Evolutionary conservation across 176 grass and related monocot species (phyloP), one percentile per base, ranked within the genome.

Genomic region (Oryza australiensis): DNA sequence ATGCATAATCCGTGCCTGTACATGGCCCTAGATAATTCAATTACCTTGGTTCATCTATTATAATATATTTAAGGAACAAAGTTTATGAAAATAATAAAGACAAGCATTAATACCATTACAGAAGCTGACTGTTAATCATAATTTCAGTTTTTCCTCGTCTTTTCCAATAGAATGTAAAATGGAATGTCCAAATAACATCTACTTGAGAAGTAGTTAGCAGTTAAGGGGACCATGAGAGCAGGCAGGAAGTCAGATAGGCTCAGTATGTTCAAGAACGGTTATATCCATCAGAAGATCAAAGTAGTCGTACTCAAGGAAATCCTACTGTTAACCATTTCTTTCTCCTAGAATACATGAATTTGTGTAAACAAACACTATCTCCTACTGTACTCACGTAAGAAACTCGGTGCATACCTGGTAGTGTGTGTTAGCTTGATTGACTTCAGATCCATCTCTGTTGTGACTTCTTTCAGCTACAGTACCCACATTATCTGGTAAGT

Each of bases 391-490:
- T 77, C 73, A 49, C 26, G 37, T 64, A 64, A 49, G 26, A 6
- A 83, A 62, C 18, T 40, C 74, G 60, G 57, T 72, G 51, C 22
- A 38, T 92, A 88, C 90, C 86, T 80, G 79, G 76, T 74, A 83
- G 49, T 83, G 41, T 85, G 86, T 68, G 73, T 74, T 66, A 71
- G 75, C 55, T 68, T 77, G 37, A 77, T 70, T 74, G 26, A 62
- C 32, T 40, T 20, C 9, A 76, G 76, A 72, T 76, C 62, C 72
- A 70, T 76, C 77, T 80, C 73, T 43, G 84, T 87, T 32, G 24
- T 16, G 23, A 62, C 64, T 20, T 51, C 49, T 28, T 32, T 53
- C 72, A 51, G 28, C 81, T n/a, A 41, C 68, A 76, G 68, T 46
- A 77, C 27, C 33, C 73, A 76, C 59, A 40, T 75, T 81, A 55